These are phyloP conservation scores for Colletotrichum kahawae DNA, from an alignment of 2,329 filamentous ascomycete genomes.

Conservation along the genomic window DNA sequence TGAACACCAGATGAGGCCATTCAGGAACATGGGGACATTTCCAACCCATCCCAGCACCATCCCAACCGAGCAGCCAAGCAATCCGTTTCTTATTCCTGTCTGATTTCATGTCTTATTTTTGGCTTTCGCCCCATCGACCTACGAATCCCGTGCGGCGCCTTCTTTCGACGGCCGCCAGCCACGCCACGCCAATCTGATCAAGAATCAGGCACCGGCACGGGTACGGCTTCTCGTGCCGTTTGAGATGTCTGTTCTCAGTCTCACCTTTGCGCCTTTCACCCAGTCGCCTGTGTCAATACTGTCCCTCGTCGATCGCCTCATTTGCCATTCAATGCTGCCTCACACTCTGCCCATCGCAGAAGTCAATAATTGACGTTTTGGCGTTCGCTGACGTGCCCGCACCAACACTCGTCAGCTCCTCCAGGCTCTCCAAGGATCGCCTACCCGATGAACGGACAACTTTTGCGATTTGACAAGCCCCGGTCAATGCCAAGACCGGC, in stretches of 20 bases:
- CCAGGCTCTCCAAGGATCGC: not conserved
- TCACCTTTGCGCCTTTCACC: not conserved
- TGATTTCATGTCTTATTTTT: not conserved
- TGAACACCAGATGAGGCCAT: not conserved
- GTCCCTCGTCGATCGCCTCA: not conserved
- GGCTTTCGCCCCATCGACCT: not conserved
- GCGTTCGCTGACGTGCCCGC: not conserved
- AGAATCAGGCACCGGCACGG: not conserved
- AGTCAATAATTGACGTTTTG: not conserved
- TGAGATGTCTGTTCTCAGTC: not conserved
- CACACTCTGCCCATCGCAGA: not conserved
- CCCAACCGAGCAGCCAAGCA: not conserved
- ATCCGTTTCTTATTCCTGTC: conserved; percentile 1
- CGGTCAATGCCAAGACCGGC: not conserved
- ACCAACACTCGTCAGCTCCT: not conserved
- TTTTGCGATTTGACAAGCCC: not conserved
- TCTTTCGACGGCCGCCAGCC: not conserved
- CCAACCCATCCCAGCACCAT: not conserved
- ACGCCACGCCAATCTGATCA: not conserved
- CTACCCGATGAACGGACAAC: not conserved
- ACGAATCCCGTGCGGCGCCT: not conserved
- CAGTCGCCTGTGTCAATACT: not conserved
- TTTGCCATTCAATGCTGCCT: not conserved
- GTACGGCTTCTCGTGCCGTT: not conserved
- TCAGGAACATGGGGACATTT: not conserved